These are phyloP conservation scores for Gymnopilus dilepis DNA, from an alignment of 768 basidiomycete genomes.

Conservation along the genomic window DNA sequence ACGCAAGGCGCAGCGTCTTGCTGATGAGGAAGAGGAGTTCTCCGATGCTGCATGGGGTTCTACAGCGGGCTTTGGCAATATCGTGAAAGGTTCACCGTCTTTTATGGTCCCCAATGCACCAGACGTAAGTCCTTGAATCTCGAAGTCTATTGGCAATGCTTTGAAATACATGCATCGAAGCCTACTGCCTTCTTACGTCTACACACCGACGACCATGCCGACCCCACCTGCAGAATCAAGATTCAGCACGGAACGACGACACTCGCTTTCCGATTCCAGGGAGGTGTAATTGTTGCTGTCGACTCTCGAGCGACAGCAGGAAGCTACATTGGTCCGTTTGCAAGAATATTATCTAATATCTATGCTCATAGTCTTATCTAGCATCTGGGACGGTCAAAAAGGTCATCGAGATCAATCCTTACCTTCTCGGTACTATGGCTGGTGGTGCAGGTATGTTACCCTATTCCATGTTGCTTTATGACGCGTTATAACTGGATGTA, in stretches of 20 bases:
- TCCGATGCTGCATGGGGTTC: slow-evolving; percentile 84
- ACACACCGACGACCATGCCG: slow-evolving; percentile 95
- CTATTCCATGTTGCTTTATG: not conserved
- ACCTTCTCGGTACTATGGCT: slow-evolving; percentile 99
- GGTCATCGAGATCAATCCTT: slow-evolving; percentile 99
- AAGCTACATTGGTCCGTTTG: slow-evolving; percentile 85
- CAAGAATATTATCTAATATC: not conserved
- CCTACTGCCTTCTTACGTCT: slow-evolving; percentile 89
- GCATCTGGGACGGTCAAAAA: slow-evolving; percentile 98
- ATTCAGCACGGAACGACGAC: slow-evolving; percentile 99
- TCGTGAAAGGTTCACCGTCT: slow-evolving; percentile 71
- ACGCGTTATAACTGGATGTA: slow-evolving; percentile 10
- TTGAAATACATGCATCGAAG: slow-evolving; percentile 45
- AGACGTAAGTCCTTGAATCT: slow-evolving; percentile 60
- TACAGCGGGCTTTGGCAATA: slow-evolving; percentile 77
- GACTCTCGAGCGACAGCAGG: slow-evolving; percentile 98
- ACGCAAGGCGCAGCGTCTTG: slow-evolving; percentile 49
- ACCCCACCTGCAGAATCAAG: slow-evolving; percentile 95
- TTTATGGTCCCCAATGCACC: slow-evolving; percentile 76
- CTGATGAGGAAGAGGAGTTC: slow-evolving; percentile 66
- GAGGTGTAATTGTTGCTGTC: slow-evolving; percentile 99
- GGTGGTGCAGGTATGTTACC: slow-evolving; percentile 86
- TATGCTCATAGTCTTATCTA: slow-evolving; percentile 36
- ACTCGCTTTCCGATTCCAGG: slow-evolving; percentile 94
- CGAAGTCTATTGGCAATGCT: slow-evolving; percentile 1